Evolutionary conservation across 106 monocot genomes (phyloP), one percentile per base, ranked within the genome.

Genomic region (Allium cepa): DNA sequence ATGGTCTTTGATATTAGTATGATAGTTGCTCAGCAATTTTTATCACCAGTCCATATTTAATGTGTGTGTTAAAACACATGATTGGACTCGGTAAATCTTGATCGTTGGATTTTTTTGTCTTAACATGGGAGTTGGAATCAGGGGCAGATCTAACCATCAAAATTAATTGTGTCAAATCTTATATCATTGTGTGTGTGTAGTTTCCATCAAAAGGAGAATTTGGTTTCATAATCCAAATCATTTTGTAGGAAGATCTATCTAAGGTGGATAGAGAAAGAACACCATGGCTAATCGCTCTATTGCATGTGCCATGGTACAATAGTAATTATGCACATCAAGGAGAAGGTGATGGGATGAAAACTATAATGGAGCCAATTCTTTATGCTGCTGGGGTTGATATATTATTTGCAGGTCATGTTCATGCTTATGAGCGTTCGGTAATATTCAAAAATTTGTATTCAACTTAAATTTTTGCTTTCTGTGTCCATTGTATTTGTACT

Each of bases 301-400:
- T 90, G 67, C 97, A 99, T 76, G 97, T 62, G 26, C 97, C 97
- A 74, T 99, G 97, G 92, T 93, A 99, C 60, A 99, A 90, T 68
- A 99, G 92, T 79, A 92, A 99, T 67, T 84, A 70, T 76, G 97
- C 97, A 60, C 97, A 92, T 78, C 79, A 78, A 53, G 97, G 97
- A 15, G 97, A 97, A 80, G 97, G 92, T 12, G 80, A 86, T 53
- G 62, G 58, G 11, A 97, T 97, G 92, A 97, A 84, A 81, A 82
- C 76, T 63, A 52, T 75, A 9, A 80, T 97, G 71, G 97, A 97
- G 47, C 84, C 84, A 26, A 63, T 97, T 68, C 82, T 92, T 27
- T 89, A 89, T 79, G 82, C 72, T 45, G 83, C 86, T 71, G 88
- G 86, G 64, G 92, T 84, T 4, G 97, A 97, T 74, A 73, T 97